phyloP scores from a whole-genome alignment of 148 eudicot genomes.

The Oxyria digyna region DNA sequence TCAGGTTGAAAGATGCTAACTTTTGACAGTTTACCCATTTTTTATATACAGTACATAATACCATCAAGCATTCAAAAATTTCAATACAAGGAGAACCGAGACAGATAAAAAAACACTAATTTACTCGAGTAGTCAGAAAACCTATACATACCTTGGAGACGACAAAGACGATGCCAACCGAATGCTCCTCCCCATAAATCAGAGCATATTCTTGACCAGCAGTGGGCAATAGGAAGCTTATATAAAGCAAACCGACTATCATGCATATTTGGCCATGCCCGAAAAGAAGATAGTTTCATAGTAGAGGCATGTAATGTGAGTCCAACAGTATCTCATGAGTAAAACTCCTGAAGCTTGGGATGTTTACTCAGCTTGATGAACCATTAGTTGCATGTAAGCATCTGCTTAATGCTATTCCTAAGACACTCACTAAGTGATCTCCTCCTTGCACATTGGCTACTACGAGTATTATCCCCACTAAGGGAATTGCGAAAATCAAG shows the following conservation, averaged over 20 bases:
- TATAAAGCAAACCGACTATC: conserved; percentile 67
- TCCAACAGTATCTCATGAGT: conserved; percentile 58
- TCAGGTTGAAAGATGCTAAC: not conserved
- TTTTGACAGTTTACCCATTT: too few relatives aligned
- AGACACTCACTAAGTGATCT: conserved; percentile 50
- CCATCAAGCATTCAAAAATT: not conserved
- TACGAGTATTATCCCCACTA: conserved; percentile 28
- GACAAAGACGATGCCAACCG: conserved; percentile 45
- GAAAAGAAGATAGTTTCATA: conserved; percentile 54
- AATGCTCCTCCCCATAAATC: conserved; percentile 89
- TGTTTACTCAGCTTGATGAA: conserved; percentile 44
- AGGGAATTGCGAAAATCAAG: conserved; percentile 29
- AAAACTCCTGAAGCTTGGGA: conserved; percentile 57
- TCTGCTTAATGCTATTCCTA: conserved; percentile 41
- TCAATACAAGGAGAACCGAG: not conserved
- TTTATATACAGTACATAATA: too few relatives aligned
- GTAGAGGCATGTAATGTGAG: conserved; percentile 56
- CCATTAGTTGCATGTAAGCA: conserved; percentile 33
- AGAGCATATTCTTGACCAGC: conserved; percentile 41
- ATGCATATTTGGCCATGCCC: conserved; percentile 91
- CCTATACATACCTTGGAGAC: conserved; percentile 37
- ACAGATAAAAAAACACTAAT: not conserved
- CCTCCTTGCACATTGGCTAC: conserved; percentile 36
- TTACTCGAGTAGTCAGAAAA: not conserved
- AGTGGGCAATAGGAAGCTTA: conserved; percentile 50